Percentiles rank a stretch among this genome's conserved stretches.
phyloP scores from a whole-genome alignment of 1,284 basidiomycete genomes.

The Fistulinella staudtii region DNA sequence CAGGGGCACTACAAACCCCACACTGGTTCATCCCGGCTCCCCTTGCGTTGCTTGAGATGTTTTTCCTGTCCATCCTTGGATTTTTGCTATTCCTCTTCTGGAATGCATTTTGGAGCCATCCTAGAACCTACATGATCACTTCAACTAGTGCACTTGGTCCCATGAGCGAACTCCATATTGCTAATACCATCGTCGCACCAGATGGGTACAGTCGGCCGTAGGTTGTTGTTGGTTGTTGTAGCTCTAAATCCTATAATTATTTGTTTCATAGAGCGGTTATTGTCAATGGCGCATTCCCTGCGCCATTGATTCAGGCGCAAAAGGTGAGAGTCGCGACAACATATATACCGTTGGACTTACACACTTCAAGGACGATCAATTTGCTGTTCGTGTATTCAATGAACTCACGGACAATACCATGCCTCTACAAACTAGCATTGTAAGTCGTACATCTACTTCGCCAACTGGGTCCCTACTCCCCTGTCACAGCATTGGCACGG shows the following conservation, averaged over 20 bases:
- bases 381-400: slow-evolving; percentile 24
- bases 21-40: no score
- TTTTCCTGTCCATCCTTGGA: slow-evolving; percentile 6
- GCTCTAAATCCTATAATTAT: not conserved
- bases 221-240: slow-evolving; percentile 1
- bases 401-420: slow-evolving; percentile 25
- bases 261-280: slow-evolving; percentile 8
- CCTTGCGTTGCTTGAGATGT: slow-evolving; percentile 7
- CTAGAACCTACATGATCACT: not conserved
- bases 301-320: slow-evolving; percentile 14
- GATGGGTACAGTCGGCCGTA: slow-evolving; percentile 28
- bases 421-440: slow-evolving; percentile 29
- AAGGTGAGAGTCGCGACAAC: slow-evolving; percentile 7
- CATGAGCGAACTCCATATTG: slow-evolving; percentile 11
- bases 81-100: not conserved
- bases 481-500: slow-evolving; percentile 27
- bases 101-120: not conserved
- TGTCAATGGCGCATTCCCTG: slow-evolving; percentile 12
- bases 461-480: not conserved
- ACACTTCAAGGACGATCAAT: slow-evolving; percentile 6
- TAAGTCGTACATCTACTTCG: slow-evolving; percentile 2
- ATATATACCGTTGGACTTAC: not conserved
- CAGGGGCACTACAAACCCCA: no score
- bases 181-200: slow-evolving; percentile 23
- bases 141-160: slow-evolving; percentile 22